phyloP scores from a whole-genome alignment of 2,329 filamentous ascomycete genomes.

The Aureobasidium zeae region DNA sequence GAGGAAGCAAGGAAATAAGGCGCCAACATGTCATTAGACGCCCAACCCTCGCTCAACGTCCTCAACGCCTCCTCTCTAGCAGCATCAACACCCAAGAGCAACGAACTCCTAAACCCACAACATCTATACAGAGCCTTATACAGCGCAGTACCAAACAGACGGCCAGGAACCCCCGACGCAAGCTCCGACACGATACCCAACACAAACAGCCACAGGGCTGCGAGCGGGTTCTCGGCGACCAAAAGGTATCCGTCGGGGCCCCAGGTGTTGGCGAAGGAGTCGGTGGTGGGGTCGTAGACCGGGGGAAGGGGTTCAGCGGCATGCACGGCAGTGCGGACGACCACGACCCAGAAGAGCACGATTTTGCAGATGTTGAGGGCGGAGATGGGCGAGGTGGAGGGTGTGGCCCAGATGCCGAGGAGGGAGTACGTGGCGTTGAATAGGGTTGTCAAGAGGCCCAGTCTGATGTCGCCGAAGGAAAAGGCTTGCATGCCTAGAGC shows the following conservation, averaged over 20 bases:
- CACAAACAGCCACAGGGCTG: slow-evolving; percentile 13
- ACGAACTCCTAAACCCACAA: slow-evolving; percentile 7
- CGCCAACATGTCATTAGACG: slow-evolving; percentile 12
- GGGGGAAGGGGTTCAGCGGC: slow-evolving; percentile 15
- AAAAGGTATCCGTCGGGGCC: slow-evolving; percentile 9
- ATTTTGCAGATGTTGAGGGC: slow-evolving; percentile 13
- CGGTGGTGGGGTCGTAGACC: slow-evolving; percentile 4
- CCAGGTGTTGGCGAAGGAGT: slow-evolving; percentile 10
- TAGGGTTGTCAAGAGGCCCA: background rate
- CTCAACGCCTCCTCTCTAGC: slow-evolving; percentile 12
- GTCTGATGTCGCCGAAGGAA: slow-evolving; percentile 8
- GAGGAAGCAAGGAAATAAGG: slow-evolving; percentile 13
- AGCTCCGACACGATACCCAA: slow-evolving; percentile 15
- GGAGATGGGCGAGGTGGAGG: background rate
- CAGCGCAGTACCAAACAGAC: slow-evolving; percentile 13
- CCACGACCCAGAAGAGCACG: slow-evolving; percentile 14
- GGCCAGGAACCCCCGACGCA: slow-evolving; percentile 14
- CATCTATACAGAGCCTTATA: slow-evolving; percentile 13
- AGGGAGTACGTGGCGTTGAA: slow-evolving; percentile 15
- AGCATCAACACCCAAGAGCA: slow-evolving; percentile 12
- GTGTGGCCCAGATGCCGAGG: slow-evolving; percentile 9
- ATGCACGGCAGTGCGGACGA: slow-evolving; percentile 14
- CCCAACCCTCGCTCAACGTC: slow-evolving; percentile 12
- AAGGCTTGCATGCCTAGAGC: slow-evolving; percentile 10
- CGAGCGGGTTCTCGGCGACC: slow-evolving; percentile 10